These are phyloP conservation scores for Atalantia buxifolia DNA, from an alignment of 345 rosid genomes.

Conservation along the genomic window DNA sequence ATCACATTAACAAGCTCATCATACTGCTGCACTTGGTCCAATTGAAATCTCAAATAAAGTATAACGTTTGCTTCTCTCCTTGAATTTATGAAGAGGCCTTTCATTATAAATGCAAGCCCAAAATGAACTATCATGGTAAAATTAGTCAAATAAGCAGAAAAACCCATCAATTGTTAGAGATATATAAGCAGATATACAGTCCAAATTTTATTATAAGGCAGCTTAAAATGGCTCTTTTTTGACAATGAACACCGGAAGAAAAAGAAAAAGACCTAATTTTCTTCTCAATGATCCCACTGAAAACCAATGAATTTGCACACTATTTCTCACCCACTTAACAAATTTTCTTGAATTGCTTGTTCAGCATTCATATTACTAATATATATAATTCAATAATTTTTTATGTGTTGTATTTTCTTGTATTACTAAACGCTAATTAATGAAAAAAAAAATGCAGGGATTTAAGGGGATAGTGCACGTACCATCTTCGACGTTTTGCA, in stretches of 20 bases:
- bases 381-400: no score
- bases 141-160: not conserved
- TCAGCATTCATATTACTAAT: not conserved
- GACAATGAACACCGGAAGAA: not conserved
- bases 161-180: not conserved
- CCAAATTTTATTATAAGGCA: not conserved
- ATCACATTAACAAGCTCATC: not conserved
- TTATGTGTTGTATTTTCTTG: not conserved
- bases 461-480: not conserved
- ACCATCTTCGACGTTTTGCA: slow-evolving; percentile 4
- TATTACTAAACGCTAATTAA: not conserved
- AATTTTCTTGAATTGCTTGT: not conserved
- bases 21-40: not conserved
- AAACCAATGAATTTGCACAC: not conserved
- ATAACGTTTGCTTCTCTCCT: not conserved
- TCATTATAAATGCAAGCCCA: not conserved
- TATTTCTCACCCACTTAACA: not conserved
- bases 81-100: not conserved
- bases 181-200: not conserved
- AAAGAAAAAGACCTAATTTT: not conserved
- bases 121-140: not conserved
- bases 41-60: not conserved
- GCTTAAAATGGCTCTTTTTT: not conserved
- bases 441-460: not conserved
- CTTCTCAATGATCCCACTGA: not conserved